phyloP scores from a whole-genome alignment of 2,329 filamentous ascomycete genomes.

The Fusarium musae region DNA sequence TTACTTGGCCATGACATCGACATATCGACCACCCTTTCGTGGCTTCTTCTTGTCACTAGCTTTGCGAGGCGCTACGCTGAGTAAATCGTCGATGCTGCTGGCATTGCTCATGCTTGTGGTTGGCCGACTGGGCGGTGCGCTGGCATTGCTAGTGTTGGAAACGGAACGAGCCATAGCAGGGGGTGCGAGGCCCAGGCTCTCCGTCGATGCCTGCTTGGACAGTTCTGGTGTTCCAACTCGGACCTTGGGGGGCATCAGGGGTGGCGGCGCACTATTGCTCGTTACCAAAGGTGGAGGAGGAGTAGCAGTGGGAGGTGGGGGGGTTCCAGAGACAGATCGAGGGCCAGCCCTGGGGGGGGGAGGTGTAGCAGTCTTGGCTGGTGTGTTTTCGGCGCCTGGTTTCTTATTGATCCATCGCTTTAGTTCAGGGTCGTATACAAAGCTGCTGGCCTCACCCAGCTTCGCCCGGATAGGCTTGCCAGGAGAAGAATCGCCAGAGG shows the following conservation, averaged over 20 bases:
- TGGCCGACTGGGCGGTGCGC: constrained; percentile 74
- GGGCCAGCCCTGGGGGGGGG: constrained; percentile 77
- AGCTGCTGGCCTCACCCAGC: constrained; percentile 90
- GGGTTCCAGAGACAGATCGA: constrained; percentile 62
- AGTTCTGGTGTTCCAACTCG: constrained; percentile 47
- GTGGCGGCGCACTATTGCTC: constrained; percentile 49
- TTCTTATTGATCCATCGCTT: constrained; percentile 99
- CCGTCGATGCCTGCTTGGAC: constrained; percentile 50
- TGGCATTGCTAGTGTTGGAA: constrained; percentile 59
- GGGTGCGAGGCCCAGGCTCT: constrained; percentile 51
- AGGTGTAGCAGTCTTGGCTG: constrained; percentile 73
- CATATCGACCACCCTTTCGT: constrained; percentile 88
- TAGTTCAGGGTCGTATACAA: constrained; percentile 94
- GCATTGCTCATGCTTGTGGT: constrained; percentile 87
- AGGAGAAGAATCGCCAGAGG: constrained; percentile 53
- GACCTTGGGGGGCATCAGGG: constrained; percentile 45
- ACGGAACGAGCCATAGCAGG: constrained; percentile 58
- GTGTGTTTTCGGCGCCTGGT: constrained; percentile 71
- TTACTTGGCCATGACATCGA: constrained; percentile 92
- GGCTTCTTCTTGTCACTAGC: constrained; percentile 69
- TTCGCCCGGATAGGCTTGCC: constrained; percentile 88
- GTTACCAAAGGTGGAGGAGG: constrained; percentile 47
- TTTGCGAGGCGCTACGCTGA: constrained; percentile 79
- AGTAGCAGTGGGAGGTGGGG: constrained; percentile 56
- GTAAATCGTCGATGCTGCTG: constrained; percentile 93